Conservation (phyloP, 2,329 filamentous ascomycete species). For the Knufia fluminis region DNA sequence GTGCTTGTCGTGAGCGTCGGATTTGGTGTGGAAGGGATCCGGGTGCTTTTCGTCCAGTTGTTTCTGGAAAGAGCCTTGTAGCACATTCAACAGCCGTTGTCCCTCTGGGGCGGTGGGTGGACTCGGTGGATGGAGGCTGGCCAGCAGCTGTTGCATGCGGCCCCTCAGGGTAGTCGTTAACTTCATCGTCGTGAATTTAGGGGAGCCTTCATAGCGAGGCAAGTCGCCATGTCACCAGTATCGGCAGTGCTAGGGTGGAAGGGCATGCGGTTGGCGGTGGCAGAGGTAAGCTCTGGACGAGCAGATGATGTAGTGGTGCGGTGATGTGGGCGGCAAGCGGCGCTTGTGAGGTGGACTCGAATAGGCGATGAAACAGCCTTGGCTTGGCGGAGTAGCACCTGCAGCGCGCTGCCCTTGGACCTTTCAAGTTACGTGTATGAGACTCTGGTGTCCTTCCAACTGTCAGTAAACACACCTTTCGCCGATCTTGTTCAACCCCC, state of each 20-base stretch:
- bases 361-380: neutral
- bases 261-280: neutral
- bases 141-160: constrained; percentile 36
- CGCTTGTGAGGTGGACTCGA: neutral
- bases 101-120: constrained; percentile 47
- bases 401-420: constrained; percentile 3
- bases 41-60: constrained; percentile 52
- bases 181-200: constrained; percentile 38
- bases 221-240: neutral
- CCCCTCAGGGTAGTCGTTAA: constrained; percentile 39
- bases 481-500: constrained; percentile 6
- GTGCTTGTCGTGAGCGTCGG: constrained; percentile 15
- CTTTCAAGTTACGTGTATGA: neutral
- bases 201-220: neutral
- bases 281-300: neutral
- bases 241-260: neutral
- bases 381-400: constrained; percentile 4
- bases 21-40: constrained; percentile 15
- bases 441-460: constrained; percentile 3
- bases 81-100: constrained; percentile 48
- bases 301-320: neutral
- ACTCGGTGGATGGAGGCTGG: constrained; percentile 46
- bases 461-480: constrained; percentile 18
- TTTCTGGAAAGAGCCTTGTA: constrained; percentile 54
- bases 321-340: neutral